Conservation (phyloP, 1,139 yeast genomes). For the Candida smagusa region DNA sequence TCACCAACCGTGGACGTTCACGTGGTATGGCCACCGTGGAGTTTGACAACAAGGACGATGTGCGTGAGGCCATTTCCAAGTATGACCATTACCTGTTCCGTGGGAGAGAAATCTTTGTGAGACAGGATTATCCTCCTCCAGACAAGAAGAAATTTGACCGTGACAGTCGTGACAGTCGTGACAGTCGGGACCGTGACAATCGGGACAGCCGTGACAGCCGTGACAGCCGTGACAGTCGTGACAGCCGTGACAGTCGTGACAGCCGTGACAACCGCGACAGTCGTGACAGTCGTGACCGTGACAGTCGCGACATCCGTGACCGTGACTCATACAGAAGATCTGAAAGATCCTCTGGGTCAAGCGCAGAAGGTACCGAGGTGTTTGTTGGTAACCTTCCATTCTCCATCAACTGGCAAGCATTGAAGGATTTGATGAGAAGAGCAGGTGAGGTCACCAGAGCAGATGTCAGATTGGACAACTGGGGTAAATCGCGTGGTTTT, state of each 20-base stretch:
- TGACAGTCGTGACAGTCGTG: constrained; percentile 13
- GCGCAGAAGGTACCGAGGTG: constrained; percentile 58
- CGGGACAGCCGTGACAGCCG: constrained; percentile 9
- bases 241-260: background rate
- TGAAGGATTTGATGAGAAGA: constrained; percentile 78
- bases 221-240: constrained; percentile 1
- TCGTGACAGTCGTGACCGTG: background rate
- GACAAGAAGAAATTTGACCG: constrained; percentile 25
- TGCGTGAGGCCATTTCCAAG: constrained; percentile 67
- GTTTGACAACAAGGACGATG: constrained; percentile 65
- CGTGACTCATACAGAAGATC: constrained; percentile 7
- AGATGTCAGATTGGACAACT: constrained; percentile 64
- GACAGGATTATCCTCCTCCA: constrained; percentile 87
- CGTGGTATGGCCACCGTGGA: constrained; percentile 95
- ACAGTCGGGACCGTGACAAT: constrained; percentile 6
- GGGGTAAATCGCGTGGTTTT: constrained; percentile 82
- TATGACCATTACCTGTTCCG: constrained; percentile 64
- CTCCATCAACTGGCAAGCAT: constrained; percentile 76
- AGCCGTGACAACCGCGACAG: constrained; percentile 1
- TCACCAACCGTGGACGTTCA: constrained; percentile 78
- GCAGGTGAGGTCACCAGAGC: constrained; percentile 79
- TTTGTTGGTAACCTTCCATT: constrained; percentile 84
- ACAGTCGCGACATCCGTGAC: constrained; percentile 12
- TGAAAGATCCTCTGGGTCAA: constrained; percentile 14
- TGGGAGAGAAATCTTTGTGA: constrained; percentile 85